Evolutionary conservation across 257 asterid species (phyloP), one percentile per base, ranked within the genome.

Genomic region (Plantago ovata): DNA sequence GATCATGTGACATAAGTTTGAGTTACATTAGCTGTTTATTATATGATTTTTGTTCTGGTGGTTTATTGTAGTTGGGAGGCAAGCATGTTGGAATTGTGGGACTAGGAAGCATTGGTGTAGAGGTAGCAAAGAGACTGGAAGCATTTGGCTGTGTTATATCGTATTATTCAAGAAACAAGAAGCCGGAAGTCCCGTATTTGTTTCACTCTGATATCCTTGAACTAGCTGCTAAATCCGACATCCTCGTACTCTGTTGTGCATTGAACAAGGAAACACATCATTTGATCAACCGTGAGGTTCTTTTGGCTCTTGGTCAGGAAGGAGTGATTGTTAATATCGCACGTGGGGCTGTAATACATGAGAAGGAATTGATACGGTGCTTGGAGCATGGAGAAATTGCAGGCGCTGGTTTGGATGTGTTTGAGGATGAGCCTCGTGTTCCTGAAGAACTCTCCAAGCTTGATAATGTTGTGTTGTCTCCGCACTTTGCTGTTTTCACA

Each of bases 21-120:
- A 46, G 2, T 19, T 46, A 11, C 10, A 18, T 47, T 18, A 6
- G 10, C 10, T 9, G 0, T 1, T 20, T 45, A 6, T 3, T 18
- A 2, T 8, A 47, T 13, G 28, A 9, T 1, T 1, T 49, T 49
- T 20, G 15, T 21, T 10, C 16, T 2, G 24, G 32, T 49, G 16
- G 12, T 19, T 49, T 24, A 12, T 49, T 21, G 14, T 16, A 90
- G 97, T 58, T 86, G 75, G 80, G 88, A 59, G 81, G 84, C 64
- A 84, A 81, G 73, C 68, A 59, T 60, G 83, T 82, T 13, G 98
- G 96, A 54, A 84, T 90, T 20, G 95, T 87, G 23, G 96, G 98
- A 23, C 61, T 90, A 38, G 98, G 98, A 54, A 90, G 78, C 82
- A 90, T 90, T 9, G 98, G 96, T 42, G 61, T 71, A 7, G 78